phyloP scores from a whole-genome alignment of 805 yeast species.

The Citeromyces matritensis region DNA sequence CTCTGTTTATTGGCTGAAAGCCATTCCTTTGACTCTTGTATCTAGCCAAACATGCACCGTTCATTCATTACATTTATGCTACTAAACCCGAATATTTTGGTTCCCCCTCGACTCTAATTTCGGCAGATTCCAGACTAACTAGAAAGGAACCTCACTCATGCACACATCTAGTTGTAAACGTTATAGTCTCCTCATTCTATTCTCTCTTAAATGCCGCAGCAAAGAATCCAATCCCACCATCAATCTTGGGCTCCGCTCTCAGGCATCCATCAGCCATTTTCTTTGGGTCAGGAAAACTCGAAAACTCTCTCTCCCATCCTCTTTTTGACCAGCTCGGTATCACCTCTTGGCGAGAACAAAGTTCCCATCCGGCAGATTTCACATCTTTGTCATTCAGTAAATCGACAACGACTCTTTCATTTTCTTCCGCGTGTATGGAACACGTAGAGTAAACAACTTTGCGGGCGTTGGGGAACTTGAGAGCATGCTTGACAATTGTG shows the following conservation, averaged over 20 bases:
- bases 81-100: too few relatives aligned
- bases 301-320: slow-evolving; percentile 63
- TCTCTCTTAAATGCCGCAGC: slow-evolving; percentile 77
- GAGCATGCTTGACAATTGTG: slow-evolving; percentile 78
- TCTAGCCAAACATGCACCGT: too few relatives aligned
- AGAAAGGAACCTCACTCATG: too few relatives aligned
- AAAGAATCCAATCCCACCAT: slow-evolving; percentile 98
- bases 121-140: too few relatives aligned
- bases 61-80: too few relatives aligned
- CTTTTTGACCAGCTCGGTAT: slow-evolving; percentile 80
- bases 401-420: slow-evolving; percentile 81
- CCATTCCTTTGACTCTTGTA: too few relatives aligned
- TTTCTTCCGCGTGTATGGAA: slow-evolving; percentile 86
- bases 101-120: too few relatives aligned
- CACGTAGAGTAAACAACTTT: slow-evolving; percentile 91
- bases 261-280: slow-evolving; percentile 75
- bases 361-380: slow-evolving; percentile 57
- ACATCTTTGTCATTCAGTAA: slow-evolving; percentile 56
- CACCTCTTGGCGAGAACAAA: slow-evolving; percentile 43
- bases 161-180: too few relatives aligned
- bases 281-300: slow-evolving; percentile 26
- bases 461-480: slow-evolving; percentile 61
- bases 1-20: too few relatives aligned
- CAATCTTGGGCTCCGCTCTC: slow-evolving; percentile 70
- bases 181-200: too few relatives aligned